Percentiles rank a stretch among this genome's conserved stretches.
Conservation (phyloP, 1,284 basidiomycete genomes). For the Cutaneotrichosporon sp. region DNA sequence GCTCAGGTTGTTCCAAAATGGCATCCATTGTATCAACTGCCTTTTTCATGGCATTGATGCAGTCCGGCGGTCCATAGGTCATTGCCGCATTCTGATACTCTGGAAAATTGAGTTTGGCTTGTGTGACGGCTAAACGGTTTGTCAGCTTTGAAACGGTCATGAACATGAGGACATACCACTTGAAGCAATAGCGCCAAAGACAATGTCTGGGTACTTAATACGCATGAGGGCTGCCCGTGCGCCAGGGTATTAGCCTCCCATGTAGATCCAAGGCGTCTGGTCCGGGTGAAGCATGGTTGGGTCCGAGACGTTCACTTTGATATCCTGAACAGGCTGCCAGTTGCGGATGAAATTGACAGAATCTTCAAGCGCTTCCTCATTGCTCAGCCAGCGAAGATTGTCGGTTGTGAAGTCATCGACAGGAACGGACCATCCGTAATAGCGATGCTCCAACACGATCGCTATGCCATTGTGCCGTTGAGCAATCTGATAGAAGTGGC, state of each 20-base stretch:
- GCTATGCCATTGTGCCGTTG: conserved; percentile 68
- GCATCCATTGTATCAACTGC: conserved; percentile 61
- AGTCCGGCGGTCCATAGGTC: conserved; percentile 63
- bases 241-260: conserved; percentile 76
- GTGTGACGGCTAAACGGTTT: conserved; percentile 40
- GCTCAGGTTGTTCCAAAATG: conserved; percentile 53
- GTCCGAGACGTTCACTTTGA: conserved; percentile 60
- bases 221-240: conserved; percentile 92
- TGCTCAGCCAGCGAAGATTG: conserved; percentile 74
- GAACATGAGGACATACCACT: conserved; percentile 63
- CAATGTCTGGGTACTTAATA: conserved; percentile 64
- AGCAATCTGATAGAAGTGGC: conserved; percentile 19
- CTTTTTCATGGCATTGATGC: conserved; percentile 62
- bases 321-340: conserved; percentile 58
- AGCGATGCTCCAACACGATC: conserved; percentile 80
- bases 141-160: conserved; percentile 54
- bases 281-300: conserved; percentile 52
- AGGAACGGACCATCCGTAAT: conserved; percentile 66
- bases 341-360: conserved; percentile 79
- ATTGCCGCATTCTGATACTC: conserved; percentile 79
- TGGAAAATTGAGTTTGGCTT: conserved; percentile 52
- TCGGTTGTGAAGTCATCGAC: conserved; percentile 64
- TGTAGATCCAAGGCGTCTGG: conserved; percentile 81
- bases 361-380: conserved; percentile 81
- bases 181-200: conserved; percentile 87